These are phyloP conservation scores for Tuber microsphaerosporum DNA, from an alignment of 495 filamentous ascomycete species.

Conservation along the genomic window DNA sequence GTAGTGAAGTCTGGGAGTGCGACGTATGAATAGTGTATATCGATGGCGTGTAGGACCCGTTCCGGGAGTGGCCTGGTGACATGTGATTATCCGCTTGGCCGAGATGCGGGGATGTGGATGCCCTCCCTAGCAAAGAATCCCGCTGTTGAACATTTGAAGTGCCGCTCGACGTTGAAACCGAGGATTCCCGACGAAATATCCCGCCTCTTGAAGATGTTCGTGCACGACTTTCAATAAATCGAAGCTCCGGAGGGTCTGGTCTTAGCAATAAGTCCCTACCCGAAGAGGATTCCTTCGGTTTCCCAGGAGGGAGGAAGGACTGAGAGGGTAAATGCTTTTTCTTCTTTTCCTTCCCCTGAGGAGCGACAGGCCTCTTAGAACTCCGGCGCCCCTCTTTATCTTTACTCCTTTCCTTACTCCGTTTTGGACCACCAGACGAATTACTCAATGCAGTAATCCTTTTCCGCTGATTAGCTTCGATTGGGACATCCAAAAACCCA, in stretches of 20 bases:
- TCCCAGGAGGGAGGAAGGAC: constrained; percentile 8
- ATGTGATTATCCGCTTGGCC: constrained; percentile 18
- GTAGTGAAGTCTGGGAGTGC: constrained; percentile 58
- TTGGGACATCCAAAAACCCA: not conserved
- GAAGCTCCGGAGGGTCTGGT: not conserved
- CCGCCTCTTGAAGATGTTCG: constrained; percentile 17
- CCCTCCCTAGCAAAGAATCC: constrained; percentile 14
- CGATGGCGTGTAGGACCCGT: constrained; percentile 51
- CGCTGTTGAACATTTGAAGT: constrained; percentile 19
- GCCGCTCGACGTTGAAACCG: constrained; percentile 20
- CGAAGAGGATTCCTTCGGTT: constrained; percentile 6
- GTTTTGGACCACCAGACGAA: not conserved
- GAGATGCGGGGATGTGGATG: constrained; percentile 13
- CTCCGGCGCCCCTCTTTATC: constrained; percentile 12
- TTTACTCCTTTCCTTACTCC: not conserved
- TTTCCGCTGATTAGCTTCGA: constrained; percentile 24
- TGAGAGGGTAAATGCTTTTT: constrained; percentile 13
- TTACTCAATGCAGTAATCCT: constrained; percentile 9
- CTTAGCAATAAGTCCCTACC: not conserved
- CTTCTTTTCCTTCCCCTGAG: constrained; percentile 18
- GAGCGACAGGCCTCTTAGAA: not conserved
- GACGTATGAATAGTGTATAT: constrained; percentile 63
- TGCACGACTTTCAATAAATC: not conserved
- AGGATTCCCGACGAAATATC: constrained; percentile 30
- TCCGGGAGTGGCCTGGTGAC: constrained; percentile 40